Evolutionary conservation across 2,329 filamentous ascomycete genomes (phyloP).

Genomic region (Paramyrothecium roridum): DNA sequence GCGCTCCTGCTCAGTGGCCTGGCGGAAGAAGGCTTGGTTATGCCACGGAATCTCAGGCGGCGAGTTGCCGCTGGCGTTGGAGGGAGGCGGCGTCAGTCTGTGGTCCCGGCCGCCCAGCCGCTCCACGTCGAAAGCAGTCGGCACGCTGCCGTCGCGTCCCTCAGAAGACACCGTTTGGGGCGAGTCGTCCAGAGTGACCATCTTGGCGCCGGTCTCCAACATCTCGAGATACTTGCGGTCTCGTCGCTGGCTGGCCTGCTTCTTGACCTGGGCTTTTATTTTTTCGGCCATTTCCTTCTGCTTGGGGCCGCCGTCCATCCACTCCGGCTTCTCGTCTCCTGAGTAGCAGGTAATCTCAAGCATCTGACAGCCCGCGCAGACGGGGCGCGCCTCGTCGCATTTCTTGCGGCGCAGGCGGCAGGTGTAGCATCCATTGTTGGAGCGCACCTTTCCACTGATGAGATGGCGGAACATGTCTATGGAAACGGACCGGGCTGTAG

Average conservation of each 20-base stretch:
- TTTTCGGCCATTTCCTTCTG: conserved; percentile 49
- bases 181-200: conserved; percentile 17
- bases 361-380: conserved; percentile 46
- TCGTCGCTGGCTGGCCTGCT: conserved; percentile 45
- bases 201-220: conserved; percentile 30
- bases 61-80: conserved; percentile 24
- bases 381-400: conserved; percentile 52
- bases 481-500: background rate
- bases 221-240: conserved; percentile 46
- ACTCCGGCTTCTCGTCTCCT: conserved; percentile 48
- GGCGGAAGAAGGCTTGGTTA: conserved; percentile 18
- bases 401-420: conserved; percentile 61
- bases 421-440: conserved; percentile 55
- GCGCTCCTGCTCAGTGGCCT: conserved; percentile 14
- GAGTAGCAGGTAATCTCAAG: conserved; percentile 58
- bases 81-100: conserved; percentile 23
- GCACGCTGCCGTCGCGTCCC: conserved; percentile 7
- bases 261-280: conserved; percentile 57
- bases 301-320: conserved; percentile 51
- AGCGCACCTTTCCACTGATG: conserved; percentile 30
- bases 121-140: conserved; percentile 24
- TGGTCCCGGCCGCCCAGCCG: conserved; percentile 16
- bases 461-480: conserved; percentile 22
- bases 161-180: conserved; percentile 1
- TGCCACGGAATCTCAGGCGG: conserved; percentile 30